phyloP scores from a whole-genome alignment of 129 eudicot species.

The Deinandra increscens region DNA sequence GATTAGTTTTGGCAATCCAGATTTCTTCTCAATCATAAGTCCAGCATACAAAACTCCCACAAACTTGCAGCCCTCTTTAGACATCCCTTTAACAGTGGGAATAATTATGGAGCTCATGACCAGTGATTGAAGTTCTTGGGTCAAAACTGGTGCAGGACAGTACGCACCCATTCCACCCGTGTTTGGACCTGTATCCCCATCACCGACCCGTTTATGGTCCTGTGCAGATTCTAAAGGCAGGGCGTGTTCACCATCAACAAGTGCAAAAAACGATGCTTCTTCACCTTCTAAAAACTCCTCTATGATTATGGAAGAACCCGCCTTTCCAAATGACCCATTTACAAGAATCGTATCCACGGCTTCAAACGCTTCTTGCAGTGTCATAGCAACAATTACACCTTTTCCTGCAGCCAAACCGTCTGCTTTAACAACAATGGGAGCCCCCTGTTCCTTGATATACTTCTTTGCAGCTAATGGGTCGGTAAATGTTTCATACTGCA shows the following conservation, averaged over 20 bases:
- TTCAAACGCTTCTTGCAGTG: constrained; percentile 73
- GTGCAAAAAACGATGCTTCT: constrained; percentile 88
- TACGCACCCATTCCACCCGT: constrained; percentile 99
- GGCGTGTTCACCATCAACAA: constrained; percentile 89
- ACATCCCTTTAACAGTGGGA: constrained; percentile 90
- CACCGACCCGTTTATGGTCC: constrained; percentile 96
- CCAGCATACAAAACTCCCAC: constrained; percentile 95
- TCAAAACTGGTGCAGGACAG: constrained; percentile 87
- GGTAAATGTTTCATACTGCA: constrained; percentile 79
- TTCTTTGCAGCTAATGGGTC: constrained; percentile 70
- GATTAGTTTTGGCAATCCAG: constrained; percentile 81
- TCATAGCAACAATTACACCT: constrained; percentile 86
- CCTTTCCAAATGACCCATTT: constrained; percentile 36
- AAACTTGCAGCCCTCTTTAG: constrained; percentile 81
- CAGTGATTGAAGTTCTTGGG: constrained; percentile 66
- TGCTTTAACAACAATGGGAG: constrained; percentile 87
- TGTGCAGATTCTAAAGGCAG: constrained; percentile 87
- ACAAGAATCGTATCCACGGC: constrained; percentile 88
- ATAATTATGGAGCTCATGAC: constrained; percentile 78
- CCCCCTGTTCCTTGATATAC: constrained; percentile 70
- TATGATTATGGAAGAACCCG: constrained; percentile 45
- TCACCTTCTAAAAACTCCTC: constrained; percentile 95
- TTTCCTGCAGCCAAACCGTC: constrained; percentile 96
- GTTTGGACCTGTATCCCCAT: constrained; percentile 87
- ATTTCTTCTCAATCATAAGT: constrained; percentile 87